Evolutionary conservation across 2,329 filamentous ascomycete species (phyloP), one percentile per base, ranked within the genome.

Genomic region (Claviceps monticola): DNA sequence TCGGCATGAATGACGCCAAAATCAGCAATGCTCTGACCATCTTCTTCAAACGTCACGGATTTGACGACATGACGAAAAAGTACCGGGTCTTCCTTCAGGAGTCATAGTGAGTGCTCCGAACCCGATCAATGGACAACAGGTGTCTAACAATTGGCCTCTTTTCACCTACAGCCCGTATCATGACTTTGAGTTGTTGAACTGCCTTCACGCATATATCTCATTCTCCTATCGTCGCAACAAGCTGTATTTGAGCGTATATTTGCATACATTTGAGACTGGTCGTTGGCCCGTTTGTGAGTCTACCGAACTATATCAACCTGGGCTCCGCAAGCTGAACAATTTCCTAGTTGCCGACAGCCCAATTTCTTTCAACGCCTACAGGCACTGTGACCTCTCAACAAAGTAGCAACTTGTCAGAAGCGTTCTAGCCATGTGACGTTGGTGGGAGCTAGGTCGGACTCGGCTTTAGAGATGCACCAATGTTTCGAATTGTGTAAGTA

Each of bases 201-300:
- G 44, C 19, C 39, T 50, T 2, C 48, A 50, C 13, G n/a, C 48
- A 23, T 50, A 17, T 2, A 17, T 50, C 6, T 44, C 48, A 0
- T 50, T 50, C n/a, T 50, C 48, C 4, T 50, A 50, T 41, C 23
- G 41, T 11, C 11, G 13, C 2, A 36, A 50, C n/a, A 50, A 50
- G 29, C 48, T 41, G n/a, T 50, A 50, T 23, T 9, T 50, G 11
- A 44, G 48, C 19, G 48, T 38, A 11, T 50, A 50, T 11, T n/a
- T 50, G n/a, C 48, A 50, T 14, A 36, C 48, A 8, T 50, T 50
- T 26, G 48, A 50, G 21, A 49, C 14, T 14, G 47, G 47, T 17
- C 16, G 5, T 14, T 49, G 47, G 47, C 47, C 47, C 1, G 16
- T 34, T n/a, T 19, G 47, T 49, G n/a, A 49, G 47, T 23, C 34